Base-by-base conservation (phyloP, 75 land plant genomes). In the Ceratopteris richardii region DNA sequence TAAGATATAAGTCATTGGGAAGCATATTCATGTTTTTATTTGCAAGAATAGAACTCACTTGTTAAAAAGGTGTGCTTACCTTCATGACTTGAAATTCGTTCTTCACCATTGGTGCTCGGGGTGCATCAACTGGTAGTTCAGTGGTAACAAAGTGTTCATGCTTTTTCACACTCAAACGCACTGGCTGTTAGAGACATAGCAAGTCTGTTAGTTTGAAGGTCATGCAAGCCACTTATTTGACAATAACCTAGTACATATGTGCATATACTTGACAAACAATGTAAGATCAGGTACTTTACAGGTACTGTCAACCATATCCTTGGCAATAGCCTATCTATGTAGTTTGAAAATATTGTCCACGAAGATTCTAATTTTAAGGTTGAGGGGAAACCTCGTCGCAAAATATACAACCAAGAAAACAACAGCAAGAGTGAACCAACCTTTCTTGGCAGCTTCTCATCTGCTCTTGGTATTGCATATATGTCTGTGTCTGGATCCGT, bases 401-500 rank as follows among this genome's bases (percentile, higher is more conserved):
- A 30, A 14, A 19, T 51, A 27, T 22, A 17, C 27, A 62, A 20
- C 30, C 11, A n/a, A n/a, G 42, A 40, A 40, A 40, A 40, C 13
- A 10, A 10, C 14, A 10, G 42, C 13, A 40, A 9, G 4, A 19
- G 20, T 48, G 24, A 23, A 26, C 54, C 13, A 63, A 94, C 99
- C 91, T 86, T 88, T 55, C 80, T 68, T 40, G 99, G 99, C 91
- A 94, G 75, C 30, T 84, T 84, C 12, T 91, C 91, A 29, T 90
- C 67, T 61, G 84, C 91, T 60, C 66, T 84, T 0, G 99, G 99
- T 44, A 94, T 84, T 14, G 99, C 71, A 74, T 94, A 94, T 17
- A 90, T 69, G 76, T 94, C 99, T 1, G 86, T 94, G 37, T 94
- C 99, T 6, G 99, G 99, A 27, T 96, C 88, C 30, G 96, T 86